A percentile compares a stretch with the other conserved stretches of the same genome.
phyloP scores from a whole-genome alignment of 1,139 yeast genomes.

The Debaryomycetaceae sp. region DNA sequence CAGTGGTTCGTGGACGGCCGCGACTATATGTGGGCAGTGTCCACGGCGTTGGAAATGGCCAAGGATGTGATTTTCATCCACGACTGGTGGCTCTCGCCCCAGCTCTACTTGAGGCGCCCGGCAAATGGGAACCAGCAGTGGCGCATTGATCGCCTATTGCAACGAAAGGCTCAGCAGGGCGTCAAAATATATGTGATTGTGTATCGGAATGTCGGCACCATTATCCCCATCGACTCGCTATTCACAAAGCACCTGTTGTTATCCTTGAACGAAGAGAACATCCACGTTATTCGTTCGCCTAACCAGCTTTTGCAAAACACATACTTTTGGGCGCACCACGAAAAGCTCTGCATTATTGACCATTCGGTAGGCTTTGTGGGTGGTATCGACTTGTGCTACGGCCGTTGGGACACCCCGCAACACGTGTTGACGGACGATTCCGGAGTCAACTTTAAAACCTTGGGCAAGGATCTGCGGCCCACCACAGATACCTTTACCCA shows the following conservation, averaged over 20 bases:
- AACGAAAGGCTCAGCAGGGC: conserved; percentile 88
- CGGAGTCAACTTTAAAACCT: conserved; percentile 25
- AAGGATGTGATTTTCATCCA: conserved; percentile 89
- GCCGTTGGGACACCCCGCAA: conserved; percentile 94
- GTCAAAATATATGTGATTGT: conserved; percentile 87
- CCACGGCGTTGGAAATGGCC: conserved; percentile 88
- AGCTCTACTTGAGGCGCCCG: conserved; percentile 83
- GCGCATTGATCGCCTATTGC: conserved; percentile 80
- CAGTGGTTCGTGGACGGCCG: conserved; percentile 97
- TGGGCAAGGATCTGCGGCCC: conserved; percentile 17
- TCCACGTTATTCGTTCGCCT: conserved; percentile 89
- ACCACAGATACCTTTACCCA: conserved; percentile 26
- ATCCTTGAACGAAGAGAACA: conserved; percentile 68
- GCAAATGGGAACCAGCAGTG: conserved; percentile 92
- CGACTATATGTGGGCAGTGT: conserved; percentile 94
- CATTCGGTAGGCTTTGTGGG: conserved; percentile 86
- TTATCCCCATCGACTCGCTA: conserved; percentile 86
- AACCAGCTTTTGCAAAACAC: conserved; percentile 90
- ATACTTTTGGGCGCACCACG: conserved; percentile 98
- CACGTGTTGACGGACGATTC: conserved; percentile 81
- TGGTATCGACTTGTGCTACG: conserved; percentile 92
- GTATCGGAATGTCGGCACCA: conserved; percentile 90
- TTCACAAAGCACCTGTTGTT: conserved; percentile 91
- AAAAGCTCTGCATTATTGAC: conserved; percentile 79
- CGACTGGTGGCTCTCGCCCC: conserved; percentile 99